Percentiles rank a stretch among this genome's conserved stretches.
phyloP scores from a whole-genome alignment of 2,329 filamentous ascomycete genomes.

The Hypoxylon sp. region DNA sequence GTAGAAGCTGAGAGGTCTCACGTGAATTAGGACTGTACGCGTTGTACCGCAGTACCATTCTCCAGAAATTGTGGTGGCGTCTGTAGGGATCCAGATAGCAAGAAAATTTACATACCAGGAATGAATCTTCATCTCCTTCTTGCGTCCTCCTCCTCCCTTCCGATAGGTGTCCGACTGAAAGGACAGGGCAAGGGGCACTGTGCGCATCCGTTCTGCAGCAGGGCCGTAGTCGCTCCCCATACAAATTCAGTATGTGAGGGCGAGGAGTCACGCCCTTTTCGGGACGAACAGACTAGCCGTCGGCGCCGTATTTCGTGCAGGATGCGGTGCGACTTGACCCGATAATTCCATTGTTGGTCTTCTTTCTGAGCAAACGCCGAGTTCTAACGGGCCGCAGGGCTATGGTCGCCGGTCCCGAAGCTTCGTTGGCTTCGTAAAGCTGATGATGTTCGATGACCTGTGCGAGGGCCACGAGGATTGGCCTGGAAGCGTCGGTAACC shows the following conservation, averaged over 20 bases:
- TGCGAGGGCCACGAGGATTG: conserved; percentile 28
- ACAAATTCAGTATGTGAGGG: conserved; percentile 27
- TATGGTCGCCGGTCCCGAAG: conserved; percentile 40
- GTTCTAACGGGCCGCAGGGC: conserved; percentile 21
- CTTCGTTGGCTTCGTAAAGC: conserved; percentile 17
- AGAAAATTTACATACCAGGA: conserved; percentile 20
- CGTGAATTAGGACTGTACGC: conserved; percentile 13
- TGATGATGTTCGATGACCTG: conserved; percentile 29
- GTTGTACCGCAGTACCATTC: conserved; percentile 25
- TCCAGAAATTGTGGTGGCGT: conserved; percentile 39
- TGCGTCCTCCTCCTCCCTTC: conserved; percentile 21
- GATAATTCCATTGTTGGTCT: conserved; percentile 40
- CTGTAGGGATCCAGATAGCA: conserved; percentile 31
- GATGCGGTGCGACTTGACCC: conserved; percentile 45
- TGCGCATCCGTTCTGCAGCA: conserved; percentile 30
- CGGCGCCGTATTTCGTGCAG: conserved; percentile 38
- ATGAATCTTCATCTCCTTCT: conserved; percentile 15
- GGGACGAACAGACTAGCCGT: conserved; percentile 23
- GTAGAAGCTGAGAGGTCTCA: conserved; percentile 36
- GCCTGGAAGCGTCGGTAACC: conserved; percentile 19
- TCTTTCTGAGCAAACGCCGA: conserved; percentile 27
- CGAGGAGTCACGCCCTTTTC: conserved; percentile 30
- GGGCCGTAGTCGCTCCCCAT: conserved; percentile 28
- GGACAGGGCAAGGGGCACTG: conserved; percentile 29
- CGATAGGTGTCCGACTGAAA: conserved; percentile 37